phyloP scores from a whole-genome alignment of 495 filamentous ascomycete species.

The Xylaria acuta region DNA sequence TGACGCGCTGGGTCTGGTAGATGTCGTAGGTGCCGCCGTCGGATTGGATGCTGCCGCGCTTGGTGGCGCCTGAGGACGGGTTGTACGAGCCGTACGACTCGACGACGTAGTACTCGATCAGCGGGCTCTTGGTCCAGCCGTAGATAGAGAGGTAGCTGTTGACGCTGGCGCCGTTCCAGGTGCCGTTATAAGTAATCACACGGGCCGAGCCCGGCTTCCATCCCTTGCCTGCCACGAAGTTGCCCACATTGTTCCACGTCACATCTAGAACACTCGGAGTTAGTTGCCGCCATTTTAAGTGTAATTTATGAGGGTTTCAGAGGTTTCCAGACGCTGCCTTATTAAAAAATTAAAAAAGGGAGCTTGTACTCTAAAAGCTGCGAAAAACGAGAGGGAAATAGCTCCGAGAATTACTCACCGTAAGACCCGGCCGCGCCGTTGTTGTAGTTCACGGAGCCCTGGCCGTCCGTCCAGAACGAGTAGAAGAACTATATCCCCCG shows the following conservation, averaged over 20 bases:
- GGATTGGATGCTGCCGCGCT: slow-evolving; percentile 60
- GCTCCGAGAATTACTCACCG: too few relatives aligned
- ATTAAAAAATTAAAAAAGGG: too few relatives aligned
- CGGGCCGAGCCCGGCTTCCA: slow-evolving; percentile 60
- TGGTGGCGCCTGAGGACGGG: slow-evolving; percentile 54
- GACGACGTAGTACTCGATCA: slow-evolving; percentile 68
- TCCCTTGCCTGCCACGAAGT: slow-evolving; percentile 71
- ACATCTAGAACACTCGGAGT: too few relatives aligned
- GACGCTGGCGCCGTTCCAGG: slow-evolving; percentile 55
- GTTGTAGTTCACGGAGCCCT: slow-evolving; percentile 61
- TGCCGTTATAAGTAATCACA: slow-evolving; percentile 51
- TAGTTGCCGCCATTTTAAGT: too few relatives aligned
- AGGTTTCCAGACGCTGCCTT: too few relatives aligned
- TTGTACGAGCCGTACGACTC: slow-evolving; percentile 64
- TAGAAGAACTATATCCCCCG: slow-evolving; percentile 57
- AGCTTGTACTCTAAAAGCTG: too few relatives aligned
- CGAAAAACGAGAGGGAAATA: too few relatives aligned
- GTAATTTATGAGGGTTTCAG: too few relatives aligned
- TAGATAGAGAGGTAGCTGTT: slow-evolving; percentile 65
- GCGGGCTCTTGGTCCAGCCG: slow-evolving; percentile 64
- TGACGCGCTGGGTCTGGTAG: slow-evolving; percentile 62
- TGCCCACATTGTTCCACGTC: slow-evolving; percentile 62
- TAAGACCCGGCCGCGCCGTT: slow-evolving; percentile 64
- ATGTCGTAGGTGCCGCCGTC: slow-evolving; percentile 74
- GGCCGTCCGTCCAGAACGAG: slow-evolving; percentile 69